A percentile compares a stretch with the other conserved stretches of the same genome.
Evolutionary conservation across 2,329 filamentous ascomycete genomes (phyloP).

Genomic region (Albophoma yamanashiensis): DNA sequence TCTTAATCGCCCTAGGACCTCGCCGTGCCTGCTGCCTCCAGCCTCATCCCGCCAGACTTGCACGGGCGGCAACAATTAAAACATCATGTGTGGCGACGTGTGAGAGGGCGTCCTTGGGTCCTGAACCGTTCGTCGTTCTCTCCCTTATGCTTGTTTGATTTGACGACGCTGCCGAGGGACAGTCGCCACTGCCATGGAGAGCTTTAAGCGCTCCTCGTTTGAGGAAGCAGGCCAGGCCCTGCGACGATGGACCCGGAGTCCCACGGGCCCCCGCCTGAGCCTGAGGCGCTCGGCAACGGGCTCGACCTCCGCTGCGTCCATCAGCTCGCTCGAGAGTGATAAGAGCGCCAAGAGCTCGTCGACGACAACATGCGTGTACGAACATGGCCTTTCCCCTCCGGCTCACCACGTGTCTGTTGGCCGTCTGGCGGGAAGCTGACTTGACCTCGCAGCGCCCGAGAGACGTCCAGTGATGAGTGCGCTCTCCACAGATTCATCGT

Average conservation of each 20-base stretch:
- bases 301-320: constrained; percentile 2
- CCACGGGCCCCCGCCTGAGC: constrained; percentile 4
- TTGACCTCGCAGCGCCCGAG: constrained; percentile 25
- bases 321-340: constrained; percentile 5
- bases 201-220: constrained; percentile 4
- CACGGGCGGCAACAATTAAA: not conserved
- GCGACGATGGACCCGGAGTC: constrained; percentile 5
- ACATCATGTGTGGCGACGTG: not conserved
- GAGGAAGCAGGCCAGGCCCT: constrained; percentile 6
- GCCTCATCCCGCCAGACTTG: not conserved
- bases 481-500: constrained; percentile 43
- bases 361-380: constrained; percentile 7
- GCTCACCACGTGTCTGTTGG: not conserved
- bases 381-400: not conserved
- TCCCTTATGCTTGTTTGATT: not conserved
- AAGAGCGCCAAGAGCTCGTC: not conserved
- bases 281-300: constrained; percentile 2
- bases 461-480: constrained; percentile 36
- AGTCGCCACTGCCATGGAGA: constrained; percentile 4
- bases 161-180: not conserved
- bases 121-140: not conserved
- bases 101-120: not conserved
- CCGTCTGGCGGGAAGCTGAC: not conserved
- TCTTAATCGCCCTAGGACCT: not conserved
- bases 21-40: not conserved